These are phyloP conservation scores for Coniochaeta hoffmannii DNA, from an alignment of 2,329 filamentous ascomycete genomes.

Conservation along the genomic window DNA sequence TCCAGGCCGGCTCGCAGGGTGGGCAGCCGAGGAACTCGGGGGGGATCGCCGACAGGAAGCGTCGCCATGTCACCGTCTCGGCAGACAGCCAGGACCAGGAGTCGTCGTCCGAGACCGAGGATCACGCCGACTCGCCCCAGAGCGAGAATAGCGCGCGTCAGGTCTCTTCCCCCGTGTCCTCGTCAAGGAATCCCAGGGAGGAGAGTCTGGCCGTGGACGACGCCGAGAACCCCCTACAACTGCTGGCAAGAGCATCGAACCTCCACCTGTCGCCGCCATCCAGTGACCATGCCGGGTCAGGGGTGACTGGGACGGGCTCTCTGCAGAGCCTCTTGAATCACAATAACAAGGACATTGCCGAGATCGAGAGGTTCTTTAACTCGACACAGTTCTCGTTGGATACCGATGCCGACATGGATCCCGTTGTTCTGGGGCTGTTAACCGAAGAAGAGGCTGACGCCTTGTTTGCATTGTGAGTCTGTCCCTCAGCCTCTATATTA, in stretches of 20 bases:
- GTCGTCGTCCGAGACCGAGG: slow-evolving; percentile 18
- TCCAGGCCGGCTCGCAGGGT: slow-evolving; percentile 19
- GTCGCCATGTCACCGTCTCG: slow-evolving; percentile 6
- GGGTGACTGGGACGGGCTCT: slow-evolving; percentile 9
- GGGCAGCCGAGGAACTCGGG: slow-evolving; percentile 3
- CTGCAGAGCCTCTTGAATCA: slow-evolving; percentile 22
- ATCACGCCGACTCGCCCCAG: slow-evolving; percentile 18
- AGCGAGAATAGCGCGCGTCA: slow-evolving; percentile 17
- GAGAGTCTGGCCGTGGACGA: slow-evolving; percentile 59
- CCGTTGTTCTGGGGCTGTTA: slow-evolving; percentile 62
- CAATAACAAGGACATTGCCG: slow-evolving; percentile 25
- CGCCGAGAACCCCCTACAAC: slow-evolving; percentile 66
- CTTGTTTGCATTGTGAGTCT: slow-evolving; percentile 57
- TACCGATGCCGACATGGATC: slow-evolving; percentile 56
- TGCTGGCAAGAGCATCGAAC: slow-evolving; percentile 66
- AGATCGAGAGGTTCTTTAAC: slow-evolving; percentile 59
- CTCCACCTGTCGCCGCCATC: slow-evolving; percentile 44
- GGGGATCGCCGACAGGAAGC: slow-evolving; percentile 8
- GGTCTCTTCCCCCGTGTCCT: slow-evolving; percentile 3
- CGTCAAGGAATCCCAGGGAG: slow-evolving; percentile 21
- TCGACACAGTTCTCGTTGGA: slow-evolving; percentile 57
- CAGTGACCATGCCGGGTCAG: slow-evolving; percentile 12
- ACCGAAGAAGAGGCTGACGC: slow-evolving; percentile 56
- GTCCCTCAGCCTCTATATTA: not conserved
- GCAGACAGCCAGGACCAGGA: slow-evolving; percentile 11